Base-by-base conservation (phyloP, 352 stramenopile genomes). In the Globisporangium megalacanthum region DNA sequence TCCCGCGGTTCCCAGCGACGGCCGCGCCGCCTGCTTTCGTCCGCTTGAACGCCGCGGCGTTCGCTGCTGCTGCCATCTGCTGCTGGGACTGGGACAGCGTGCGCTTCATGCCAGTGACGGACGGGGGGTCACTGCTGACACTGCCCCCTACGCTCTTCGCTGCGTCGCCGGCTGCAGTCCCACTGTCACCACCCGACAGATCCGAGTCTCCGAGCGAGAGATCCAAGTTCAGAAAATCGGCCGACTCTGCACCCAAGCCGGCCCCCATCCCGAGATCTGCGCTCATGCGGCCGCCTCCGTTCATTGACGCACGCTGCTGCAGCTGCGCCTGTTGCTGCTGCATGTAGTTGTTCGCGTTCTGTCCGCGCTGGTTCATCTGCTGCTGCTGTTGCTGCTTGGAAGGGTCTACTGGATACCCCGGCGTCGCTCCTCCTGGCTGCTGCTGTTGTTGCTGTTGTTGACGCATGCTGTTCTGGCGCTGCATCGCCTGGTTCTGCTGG, bases 151-250 rank as follows among this genome's bases (percentile, higher is more conserved):
- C 62, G 31, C 59, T 72, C 60, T 79, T 80, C 56, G 70, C 71
- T 14, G 51, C 49, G 17, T 83, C 71, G 25, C 25, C 25, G 8
- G 22, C 54, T 36, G 45, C 36, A 15, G 35, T 48, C 17, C 60
- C 19, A 54, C 60, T 58, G 5, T 39, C 72, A 45, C 72, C 69
- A 14, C 69, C 66, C 50, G 76, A 69, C 22, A 91, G 65, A 46
- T 91, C 83, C 41, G 87, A 69, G 14, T 73, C 75, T 41, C 77
- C 70, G 31, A 93, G 64, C 6, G 80, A 83, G 49, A 95, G 50
- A 58, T 92, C 85, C 56, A 95, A 56, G 44, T 88, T 92, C 37
- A 95, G 63, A 52, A 95, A 92, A 49, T 95, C 83, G 4, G 73
- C 73, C 31, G 79, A 86, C 60, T 95, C 85, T 29, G 42, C 58